These are phyloP conservation scores for Hemileccinum impolitum DNA, from an alignment of 768 basidiomycete genomes.

Conservation along the genomic window DNA sequence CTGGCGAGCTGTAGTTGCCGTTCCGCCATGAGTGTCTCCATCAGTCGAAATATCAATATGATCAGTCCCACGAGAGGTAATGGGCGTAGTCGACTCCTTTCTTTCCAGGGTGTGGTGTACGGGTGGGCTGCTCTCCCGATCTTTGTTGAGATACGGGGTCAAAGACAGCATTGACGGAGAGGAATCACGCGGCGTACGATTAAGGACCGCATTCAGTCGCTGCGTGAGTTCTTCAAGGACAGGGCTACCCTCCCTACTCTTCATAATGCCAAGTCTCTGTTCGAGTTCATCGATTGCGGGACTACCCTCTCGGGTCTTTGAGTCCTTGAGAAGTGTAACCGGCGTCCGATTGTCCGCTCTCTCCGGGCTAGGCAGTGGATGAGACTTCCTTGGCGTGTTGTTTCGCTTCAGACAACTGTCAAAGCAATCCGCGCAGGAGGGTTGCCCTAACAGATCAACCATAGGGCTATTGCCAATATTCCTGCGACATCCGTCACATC, in stretches of 20 bases:
- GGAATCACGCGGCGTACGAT: conserved; percentile 31
- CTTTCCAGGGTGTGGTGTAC: conserved; percentile 21
- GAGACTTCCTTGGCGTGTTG: conserved; percentile 35
- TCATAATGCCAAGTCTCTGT: conserved; percentile 54
- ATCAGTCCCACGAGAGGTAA: conserved; percentile 7
- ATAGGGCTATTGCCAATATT: conserved; percentile 72
- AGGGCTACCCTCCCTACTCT: conserved; percentile 53
- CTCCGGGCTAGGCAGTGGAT: conserved; percentile 33
- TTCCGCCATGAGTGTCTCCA: conserved; percentile 9
- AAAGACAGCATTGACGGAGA: conserved; percentile 26
- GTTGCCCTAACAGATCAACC: conserved; percentile 80
- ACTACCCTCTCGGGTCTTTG: conserved; percentile 48
- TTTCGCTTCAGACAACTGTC: conserved; percentile 67
- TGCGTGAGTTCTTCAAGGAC: conserved; percentile 49
- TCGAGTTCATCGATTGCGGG: conserved; percentile 65
- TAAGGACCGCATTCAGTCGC: conserved; percentile 40
- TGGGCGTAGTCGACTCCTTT: conserved; percentile 14
- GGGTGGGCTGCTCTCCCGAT: conserved; percentile 28
- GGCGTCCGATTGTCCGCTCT: conserved; percentile 38
- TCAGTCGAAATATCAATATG: conserved; percentile 1
- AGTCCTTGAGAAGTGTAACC: conserved; percentile 42
- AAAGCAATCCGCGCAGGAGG: conserved; percentile 79
- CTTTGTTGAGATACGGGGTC: conserved; percentile 14
- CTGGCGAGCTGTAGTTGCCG: conserved; percentile 10
- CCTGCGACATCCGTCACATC: conserved; percentile 68